phyloP scores from a whole-genome alignment of 139 green algal genomes.

The Gonium pectorale region DNA sequence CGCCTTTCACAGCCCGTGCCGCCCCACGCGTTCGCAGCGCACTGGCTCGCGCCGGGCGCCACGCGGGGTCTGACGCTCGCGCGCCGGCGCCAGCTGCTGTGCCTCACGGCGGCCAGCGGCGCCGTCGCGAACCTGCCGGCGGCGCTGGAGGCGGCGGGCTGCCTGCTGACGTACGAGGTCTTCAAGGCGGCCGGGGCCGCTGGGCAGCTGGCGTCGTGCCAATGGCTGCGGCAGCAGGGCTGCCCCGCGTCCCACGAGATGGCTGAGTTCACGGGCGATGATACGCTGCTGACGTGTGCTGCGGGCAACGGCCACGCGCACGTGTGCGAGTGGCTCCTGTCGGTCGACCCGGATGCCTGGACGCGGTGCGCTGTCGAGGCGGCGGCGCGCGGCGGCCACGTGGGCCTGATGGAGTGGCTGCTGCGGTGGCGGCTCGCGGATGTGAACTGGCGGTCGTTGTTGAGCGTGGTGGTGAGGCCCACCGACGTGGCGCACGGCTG shows the following conservation, averaged over 20 bases:
- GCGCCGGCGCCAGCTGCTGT: background rate
- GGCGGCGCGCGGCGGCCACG: background rate
- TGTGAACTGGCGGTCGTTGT: background rate
- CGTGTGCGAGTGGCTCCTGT: background rate
- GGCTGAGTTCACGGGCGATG: no score
- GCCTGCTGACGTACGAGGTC: background rate
- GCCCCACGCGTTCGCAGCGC: background rate
- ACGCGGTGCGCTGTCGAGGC: background rate
- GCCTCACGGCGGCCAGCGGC: background rate
- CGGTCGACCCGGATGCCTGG: background rate
- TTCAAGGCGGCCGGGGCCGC: background rate
- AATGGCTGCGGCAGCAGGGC: background rate
- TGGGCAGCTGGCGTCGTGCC: background rate
- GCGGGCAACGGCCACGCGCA: background rate
- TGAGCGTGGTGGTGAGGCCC: background rate
- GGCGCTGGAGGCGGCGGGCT: background rate
- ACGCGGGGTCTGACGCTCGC: background rate
- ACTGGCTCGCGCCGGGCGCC: background rate
- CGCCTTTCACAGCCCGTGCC: background rate
- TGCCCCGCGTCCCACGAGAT: no score
- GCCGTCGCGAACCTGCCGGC: background rate
- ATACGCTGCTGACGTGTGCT: background rate
- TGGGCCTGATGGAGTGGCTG: conserved; percentile 4
- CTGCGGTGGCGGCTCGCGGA: background rate
- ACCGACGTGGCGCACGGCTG: background rate